Percentiles rank a stretch among this genome's conserved stretches.
These are phyloP conservation scores for Poa annua DNA, from an alignment of 176 grass and related monocot genomes.

Conservation along the genomic window DNA sequence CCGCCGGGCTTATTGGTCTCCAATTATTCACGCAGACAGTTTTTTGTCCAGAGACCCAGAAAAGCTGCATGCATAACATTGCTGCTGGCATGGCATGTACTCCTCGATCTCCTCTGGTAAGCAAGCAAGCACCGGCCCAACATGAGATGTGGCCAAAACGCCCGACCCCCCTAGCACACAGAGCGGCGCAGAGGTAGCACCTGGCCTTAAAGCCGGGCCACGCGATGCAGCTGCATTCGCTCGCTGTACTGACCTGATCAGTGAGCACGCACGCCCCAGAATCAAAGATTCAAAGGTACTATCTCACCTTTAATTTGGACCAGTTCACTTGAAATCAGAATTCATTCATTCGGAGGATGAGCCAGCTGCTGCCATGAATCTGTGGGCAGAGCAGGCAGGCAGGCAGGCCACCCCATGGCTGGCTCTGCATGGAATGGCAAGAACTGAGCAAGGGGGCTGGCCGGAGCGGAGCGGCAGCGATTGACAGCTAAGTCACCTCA, in stretches of 20 bases:
- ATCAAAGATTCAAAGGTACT: neutral
- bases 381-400: neutral
- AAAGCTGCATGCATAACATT: no score
- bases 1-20: no score
- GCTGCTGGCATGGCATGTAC: no score
- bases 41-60: no score
- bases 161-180: no score
- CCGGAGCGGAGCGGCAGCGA: conserved; percentile 17
- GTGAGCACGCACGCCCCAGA: neutral
- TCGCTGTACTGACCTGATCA: neutral
- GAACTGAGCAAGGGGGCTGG: neutral
- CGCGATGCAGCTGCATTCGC: neutral
- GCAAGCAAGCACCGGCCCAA: no score
- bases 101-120: no score
- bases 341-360: neutral
- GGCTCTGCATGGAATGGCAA: conserved; percentile 5
- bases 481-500: conserved; percentile 53
- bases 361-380: conserved; percentile 1
- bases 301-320: neutral
- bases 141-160: no score
- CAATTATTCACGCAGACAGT: no score
- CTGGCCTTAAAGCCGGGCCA: conserved; percentile 2
- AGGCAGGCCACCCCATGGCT: neutral
- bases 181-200: neutral
- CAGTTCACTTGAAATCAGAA: conserved; percentile 24